These are phyloP conservation scores for Penicillium concentricum DNA, from an alignment of 2,329 filamentous ascomycete genomes.

Conservation along the genomic window DNA sequence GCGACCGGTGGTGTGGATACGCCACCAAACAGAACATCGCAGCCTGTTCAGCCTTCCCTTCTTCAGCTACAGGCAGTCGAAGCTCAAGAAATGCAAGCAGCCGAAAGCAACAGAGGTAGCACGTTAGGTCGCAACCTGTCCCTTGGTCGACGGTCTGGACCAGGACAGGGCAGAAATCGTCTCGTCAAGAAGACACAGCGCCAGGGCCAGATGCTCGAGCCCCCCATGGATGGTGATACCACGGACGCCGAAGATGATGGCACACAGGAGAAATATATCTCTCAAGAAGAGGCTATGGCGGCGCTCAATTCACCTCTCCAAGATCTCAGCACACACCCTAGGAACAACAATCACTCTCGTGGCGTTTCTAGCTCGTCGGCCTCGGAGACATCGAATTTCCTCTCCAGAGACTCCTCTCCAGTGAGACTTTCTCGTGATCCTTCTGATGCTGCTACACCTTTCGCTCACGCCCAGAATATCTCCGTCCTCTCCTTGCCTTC, in stretches of 20 bases:
- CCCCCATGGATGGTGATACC: conserved; percentile 21
- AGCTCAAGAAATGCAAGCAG: conserved; percentile 1
- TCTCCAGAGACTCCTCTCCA: conserved; percentile 46
- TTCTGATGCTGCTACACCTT: not conserved
- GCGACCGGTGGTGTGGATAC: not conserved
- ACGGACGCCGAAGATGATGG: conserved; percentile 26
- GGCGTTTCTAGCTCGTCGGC: conserved; percentile 2
- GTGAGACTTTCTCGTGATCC: conserved; percentile 20
- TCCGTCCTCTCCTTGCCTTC: conserved; percentile 56
- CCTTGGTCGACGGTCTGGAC: conserved; percentile 15
- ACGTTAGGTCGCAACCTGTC: conserved; percentile 12
- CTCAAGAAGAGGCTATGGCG: conserved; percentile 1
- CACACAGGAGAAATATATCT: conserved; percentile 14
- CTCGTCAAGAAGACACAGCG: conserved; percentile 10
- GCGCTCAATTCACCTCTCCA: conserved; percentile 2
- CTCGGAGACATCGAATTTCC: conserved; percentile 5
- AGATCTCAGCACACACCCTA: not conserved
- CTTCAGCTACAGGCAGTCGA: conserved; percentile 8
- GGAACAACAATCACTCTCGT: conserved; percentile 2
- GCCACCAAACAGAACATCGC: not conserved
- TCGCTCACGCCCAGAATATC: conserved; percentile 32
- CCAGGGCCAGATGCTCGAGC: conserved; percentile 7
- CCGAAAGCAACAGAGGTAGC: conserved; percentile 3
- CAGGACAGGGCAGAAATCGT: conserved; percentile 17
- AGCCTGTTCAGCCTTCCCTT: conserved; percentile 7